Evolutionary conservation across 2,329 filamentous ascomycete genomes (phyloP), one percentile per base, ranked within the genome.

Genomic region (Phialocephala sp.): DNA sequence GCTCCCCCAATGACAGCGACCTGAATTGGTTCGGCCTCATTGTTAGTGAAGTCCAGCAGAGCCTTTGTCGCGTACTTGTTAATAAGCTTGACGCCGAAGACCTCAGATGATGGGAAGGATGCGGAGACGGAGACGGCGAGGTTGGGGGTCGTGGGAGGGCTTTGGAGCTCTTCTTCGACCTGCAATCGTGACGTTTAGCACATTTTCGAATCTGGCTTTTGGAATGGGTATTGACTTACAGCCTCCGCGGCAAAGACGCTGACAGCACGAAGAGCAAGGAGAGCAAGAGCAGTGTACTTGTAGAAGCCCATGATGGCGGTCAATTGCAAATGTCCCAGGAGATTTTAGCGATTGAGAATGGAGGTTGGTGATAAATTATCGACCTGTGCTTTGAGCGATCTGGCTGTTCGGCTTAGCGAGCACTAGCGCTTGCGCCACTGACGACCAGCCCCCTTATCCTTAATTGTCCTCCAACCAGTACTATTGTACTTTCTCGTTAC

Each of bases 71-170:
- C 88, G 71, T 90, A 89, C 76, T 93, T 93, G 78, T 99, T 99
- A 83, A 98, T 87, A 72, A 98, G 89, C 87, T 97, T 97, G 73
- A 98, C 89, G 74, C 94, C 95, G 73, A 97, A 95, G 80, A 97
- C 89, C 80, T 84, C 71, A 82, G 89, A 78, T 76, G 90, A 83
- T 80, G 87, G 81, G 82, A 88, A 86, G 78, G 83, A 83, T 66
- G 89, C 85, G 71, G 85, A 84, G 73, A 90, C 80, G 62, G 89
- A 86, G 78, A 91, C 88, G 69, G 88, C 87, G 74, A 91, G 78
- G 71, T 86, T 81, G 73, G 82, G 74, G n/a, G 69, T 66, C 5
- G 50, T 59, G 20, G 66, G 61, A 62, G 73, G 69, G 37, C 37
- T 68, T 27, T 71, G 67, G 45, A 71, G 64, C 50, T 72, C 66